phyloP scores from a whole-genome alignment of 371 early-diverging fungal genomes.

The Lichtheimia ornata region DNA sequence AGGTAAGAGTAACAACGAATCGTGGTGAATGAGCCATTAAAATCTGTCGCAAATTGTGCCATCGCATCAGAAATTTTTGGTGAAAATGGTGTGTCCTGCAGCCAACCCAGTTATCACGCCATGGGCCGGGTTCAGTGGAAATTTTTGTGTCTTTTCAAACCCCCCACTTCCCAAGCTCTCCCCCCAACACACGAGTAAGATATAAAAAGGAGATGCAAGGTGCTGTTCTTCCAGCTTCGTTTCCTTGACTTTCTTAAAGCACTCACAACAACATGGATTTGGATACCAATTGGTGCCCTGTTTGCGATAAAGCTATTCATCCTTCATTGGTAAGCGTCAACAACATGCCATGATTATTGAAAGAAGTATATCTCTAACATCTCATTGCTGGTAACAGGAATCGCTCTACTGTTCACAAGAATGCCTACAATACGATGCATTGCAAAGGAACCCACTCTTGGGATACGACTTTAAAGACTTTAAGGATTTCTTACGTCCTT shows the following conservation, averaged over 20 bases:
- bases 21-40: background rate
- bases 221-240: background rate
- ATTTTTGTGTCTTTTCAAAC: background rate
- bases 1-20: background rate
- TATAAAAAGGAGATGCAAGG: constrained; percentile 3
- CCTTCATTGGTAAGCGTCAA: constrained; percentile 1
- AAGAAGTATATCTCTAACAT: background rate
- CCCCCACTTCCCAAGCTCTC: background rate
- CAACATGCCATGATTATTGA: no score
- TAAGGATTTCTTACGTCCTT: constrained; percentile 18
- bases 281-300: constrained; percentile 16
- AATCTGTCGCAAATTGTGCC: background rate
- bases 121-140: no score
- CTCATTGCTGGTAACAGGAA: background rate
- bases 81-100: no score
- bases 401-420: constrained; percentile 34
- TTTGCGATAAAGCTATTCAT: constrained; percentile 13
- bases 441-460: constrained; percentile 28
- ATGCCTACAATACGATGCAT: constrained; percentile 28
- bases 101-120: no score
- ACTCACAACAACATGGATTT: background rate
- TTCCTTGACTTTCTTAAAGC: background rate
- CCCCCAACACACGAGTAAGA: background rate
- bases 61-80: constrained; percentile 3
- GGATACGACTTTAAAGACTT: constrained; percentile 33